Evolutionary conservation across 192 early-diverging fungal species (phyloP).

Genomic region (Gonapodya sp.): DNA sequence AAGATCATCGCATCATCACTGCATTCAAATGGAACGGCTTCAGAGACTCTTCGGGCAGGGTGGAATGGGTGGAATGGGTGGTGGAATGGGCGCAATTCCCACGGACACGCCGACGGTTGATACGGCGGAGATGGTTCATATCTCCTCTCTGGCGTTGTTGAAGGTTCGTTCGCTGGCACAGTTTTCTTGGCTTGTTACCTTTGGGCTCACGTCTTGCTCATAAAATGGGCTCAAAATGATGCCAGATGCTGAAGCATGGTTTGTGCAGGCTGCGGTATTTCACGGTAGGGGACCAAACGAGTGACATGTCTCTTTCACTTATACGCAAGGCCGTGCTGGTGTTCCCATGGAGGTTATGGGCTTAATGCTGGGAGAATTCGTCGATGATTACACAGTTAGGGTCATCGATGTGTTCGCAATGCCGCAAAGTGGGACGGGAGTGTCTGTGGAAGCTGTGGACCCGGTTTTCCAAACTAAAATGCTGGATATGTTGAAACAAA

Average conservation of each 20-base stretch:
- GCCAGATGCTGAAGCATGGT: conserved; percentile 83
- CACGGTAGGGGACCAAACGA: too few relatives aligned
- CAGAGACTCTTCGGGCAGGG: conserved; percentile 14
- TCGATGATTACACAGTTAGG: conserved; percentile 98
- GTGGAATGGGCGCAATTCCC: conserved; percentile 19
- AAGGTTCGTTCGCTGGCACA: conserved; percentile 74
- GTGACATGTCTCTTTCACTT: not conserved
- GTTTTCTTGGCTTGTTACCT: not conserved
- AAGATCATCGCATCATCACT: not conserved
- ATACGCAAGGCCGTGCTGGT: conserved; percentile 72
- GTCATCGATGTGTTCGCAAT: conserved; percentile 99
- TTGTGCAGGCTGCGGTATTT: too few relatives aligned
- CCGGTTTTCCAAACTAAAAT: conserved; percentile 99
- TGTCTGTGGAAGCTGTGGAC: conserved; percentile 98
- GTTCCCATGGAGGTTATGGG: conserved; percentile 99
- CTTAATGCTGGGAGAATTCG: conserved; percentile 98
- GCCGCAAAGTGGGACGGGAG: conserved; percentile 98
- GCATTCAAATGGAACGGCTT: conserved; percentile 14
- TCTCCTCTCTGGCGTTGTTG: conserved; percentile 92
- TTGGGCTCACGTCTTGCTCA: not conserved
- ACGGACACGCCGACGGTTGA: conserved; percentile 91
- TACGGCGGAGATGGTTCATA: conserved; percentile 98
- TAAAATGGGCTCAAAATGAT: not conserved
- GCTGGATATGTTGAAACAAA: conserved; percentile 99
- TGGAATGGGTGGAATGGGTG: conserved; percentile 20